Evolutionary conservation across 345 rosid genomes (phyloP).

Genomic region (Arabidopsis arenosa): DNA sequence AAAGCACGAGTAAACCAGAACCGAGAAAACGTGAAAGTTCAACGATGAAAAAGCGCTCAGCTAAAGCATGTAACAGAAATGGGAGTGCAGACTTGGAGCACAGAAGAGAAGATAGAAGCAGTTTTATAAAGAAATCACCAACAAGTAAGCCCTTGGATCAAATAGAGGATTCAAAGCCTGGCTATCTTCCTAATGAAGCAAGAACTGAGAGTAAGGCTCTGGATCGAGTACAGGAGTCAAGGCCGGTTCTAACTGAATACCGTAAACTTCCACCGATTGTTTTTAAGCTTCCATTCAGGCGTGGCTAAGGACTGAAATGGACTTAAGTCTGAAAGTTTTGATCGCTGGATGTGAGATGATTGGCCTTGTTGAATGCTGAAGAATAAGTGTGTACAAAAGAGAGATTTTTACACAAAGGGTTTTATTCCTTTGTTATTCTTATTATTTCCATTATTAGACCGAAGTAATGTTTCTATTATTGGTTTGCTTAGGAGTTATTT

Average conservation of each 20-base stretch:
- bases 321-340: constrained; percentile 22
- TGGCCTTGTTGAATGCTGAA: constrained; percentile 24
- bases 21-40: constrained; percentile 41
- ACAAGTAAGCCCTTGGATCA: constrained; percentile 40
- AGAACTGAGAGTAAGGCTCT: constrained; percentile 27
- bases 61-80: constrained; percentile 33
- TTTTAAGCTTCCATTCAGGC: constrained; percentile 41
- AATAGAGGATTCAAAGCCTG: constrained; percentile 37
- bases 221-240: constrained; percentile 21
- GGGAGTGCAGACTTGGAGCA: constrained; percentile 26
- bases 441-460: neutral
- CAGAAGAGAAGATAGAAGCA: constrained; percentile 28
- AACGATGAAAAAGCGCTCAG: constrained; percentile 34
- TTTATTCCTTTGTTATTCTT: constrained; percentile 8
- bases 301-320: constrained; percentile 24
- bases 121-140: constrained; percentile 19
- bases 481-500: constrained; percentile 11
- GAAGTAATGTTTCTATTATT: neutral
- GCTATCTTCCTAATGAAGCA: constrained; percentile 35
- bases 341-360: constrained; percentile 5
- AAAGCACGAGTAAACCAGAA: constrained; percentile 36
- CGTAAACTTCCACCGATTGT: constrained; percentile 45
- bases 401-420: neutral
- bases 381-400: constrained; percentile 43
- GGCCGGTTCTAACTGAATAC: constrained; percentile 23